These are phyloP conservation scores for Botryotinia globosa DNA, from an alignment of 2,329 filamentous ascomycete species.

Conservation along the genomic window DNA sequence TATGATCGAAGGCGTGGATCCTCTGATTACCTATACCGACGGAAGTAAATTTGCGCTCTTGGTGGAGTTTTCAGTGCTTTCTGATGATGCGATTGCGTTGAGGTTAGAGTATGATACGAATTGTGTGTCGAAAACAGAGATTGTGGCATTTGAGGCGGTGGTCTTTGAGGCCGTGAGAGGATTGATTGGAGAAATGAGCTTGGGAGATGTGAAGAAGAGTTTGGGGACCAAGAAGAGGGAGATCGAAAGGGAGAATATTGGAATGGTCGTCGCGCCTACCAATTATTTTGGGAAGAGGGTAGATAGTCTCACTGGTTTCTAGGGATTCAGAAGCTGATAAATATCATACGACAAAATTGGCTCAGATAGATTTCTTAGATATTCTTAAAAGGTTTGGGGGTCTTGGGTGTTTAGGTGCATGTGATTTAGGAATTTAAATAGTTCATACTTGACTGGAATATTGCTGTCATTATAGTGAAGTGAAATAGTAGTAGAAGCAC, in stretches of 20 bases:
- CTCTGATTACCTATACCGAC: slow-evolving; percentile 7
- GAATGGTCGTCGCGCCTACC: neutral
- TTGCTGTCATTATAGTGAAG: neutral
- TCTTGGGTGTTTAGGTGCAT: neutral
- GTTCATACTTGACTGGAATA: neutral
- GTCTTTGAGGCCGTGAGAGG: slow-evolving; percentile 1
- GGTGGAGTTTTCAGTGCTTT: neutral
- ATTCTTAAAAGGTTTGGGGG: neutral
- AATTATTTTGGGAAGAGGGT: slow-evolving; percentile 8
- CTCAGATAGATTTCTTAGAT: neutral
- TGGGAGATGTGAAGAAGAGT: neutral
- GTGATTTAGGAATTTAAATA: neutral
- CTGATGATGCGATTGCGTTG: neutral
- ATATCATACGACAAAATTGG: neutral
- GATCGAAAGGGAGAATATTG: neutral
- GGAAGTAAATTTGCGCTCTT: slow-evolving; percentile 13
- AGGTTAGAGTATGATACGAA: slow-evolving; percentile 8
- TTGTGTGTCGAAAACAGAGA: neutral
- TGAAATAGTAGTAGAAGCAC: neutral
- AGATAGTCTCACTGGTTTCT: neutral
- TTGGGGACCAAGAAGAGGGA: neutral
- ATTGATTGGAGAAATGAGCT: neutral
- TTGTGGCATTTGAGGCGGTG: neutral
- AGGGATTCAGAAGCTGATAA: neutral
- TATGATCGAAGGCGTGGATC: neutral